A percentile compares a stretch with the other conserved stretches of the same genome.
phyloP scores from a whole-genome alignment of 116 monocot species.

The Papilionanthe hybrid region DNA sequence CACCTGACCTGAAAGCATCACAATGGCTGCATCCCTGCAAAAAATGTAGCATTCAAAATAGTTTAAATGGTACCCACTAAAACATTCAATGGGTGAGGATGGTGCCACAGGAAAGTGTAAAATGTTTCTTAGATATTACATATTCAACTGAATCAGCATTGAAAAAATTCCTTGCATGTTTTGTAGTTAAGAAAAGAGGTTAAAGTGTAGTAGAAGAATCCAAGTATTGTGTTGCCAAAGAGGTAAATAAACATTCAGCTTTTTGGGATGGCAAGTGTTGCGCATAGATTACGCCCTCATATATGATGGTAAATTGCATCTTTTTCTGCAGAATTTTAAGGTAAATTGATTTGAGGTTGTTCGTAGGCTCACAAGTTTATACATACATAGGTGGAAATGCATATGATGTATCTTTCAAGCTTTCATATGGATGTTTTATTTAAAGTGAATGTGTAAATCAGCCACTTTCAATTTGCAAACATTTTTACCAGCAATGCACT shows the following conservation, averaged over 20 bases:
- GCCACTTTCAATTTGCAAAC: slow-evolving; percentile 1
- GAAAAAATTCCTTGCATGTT: not conserved
- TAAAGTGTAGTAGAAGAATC: not conserved
- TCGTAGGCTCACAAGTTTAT: not conserved
- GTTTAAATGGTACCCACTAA: not conserved
- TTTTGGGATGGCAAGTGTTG: not conserved
- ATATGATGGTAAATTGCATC: not conserved
- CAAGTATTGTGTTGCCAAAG: not conserved
- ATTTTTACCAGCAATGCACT: not conserved
- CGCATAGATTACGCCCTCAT: not conserved
- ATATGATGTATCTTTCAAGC: not conserved
- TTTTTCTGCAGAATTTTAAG: not conserved
- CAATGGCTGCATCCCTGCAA: slow-evolving; percentile 68
- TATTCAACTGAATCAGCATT: not conserved
- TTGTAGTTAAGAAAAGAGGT: not conserved
- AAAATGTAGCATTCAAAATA: slow-evolving; percentile 2
- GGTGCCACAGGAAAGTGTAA: not conserved
- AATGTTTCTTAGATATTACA: not conserved
- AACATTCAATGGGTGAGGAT: not conserved
- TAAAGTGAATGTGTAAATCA: not conserved
- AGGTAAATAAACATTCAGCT: not conserved
- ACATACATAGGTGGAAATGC: not conserved
- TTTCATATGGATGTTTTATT: not conserved
- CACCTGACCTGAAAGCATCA: slow-evolving; percentile 92
- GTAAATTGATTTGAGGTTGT: not conserved